Evolutionary conservation across 2,329 filamentous ascomycete genomes (phyloP).

Genomic region (Sporothrix brunneoviolacea): DNA sequence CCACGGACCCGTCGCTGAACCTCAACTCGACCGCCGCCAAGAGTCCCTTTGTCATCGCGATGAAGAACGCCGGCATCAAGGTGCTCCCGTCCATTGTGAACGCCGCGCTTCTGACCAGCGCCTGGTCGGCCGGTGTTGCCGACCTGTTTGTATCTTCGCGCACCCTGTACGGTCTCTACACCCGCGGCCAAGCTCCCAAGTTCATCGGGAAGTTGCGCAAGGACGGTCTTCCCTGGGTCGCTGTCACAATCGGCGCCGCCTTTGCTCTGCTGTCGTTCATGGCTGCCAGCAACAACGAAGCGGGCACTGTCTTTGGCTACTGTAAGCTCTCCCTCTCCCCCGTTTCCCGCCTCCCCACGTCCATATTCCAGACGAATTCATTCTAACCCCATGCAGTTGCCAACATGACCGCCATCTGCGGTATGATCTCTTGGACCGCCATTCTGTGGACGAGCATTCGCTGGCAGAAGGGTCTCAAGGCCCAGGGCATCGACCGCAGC

Average conservation of each 20-base stretch:
- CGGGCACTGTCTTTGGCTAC: too few species aligned
- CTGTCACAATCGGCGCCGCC: too few species aligned
- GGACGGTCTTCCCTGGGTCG: too few species aligned
- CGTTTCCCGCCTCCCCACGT: too few species aligned
- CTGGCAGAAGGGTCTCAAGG: slow-evolving; percentile 30
- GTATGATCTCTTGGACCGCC: slow-evolving; percentile 33
- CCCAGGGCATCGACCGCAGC: slow-evolving; percentile 27
- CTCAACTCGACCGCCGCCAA: slow-evolving; percentile 47
- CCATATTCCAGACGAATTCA: too few species aligned
- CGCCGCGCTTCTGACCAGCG: slow-evolving; percentile 51
- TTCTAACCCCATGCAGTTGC: too few species aligned
- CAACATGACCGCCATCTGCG: slow-evolving; percentile 16
- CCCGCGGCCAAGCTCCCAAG: too few species aligned
- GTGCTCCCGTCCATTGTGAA: slow-evolving; percentile 55
- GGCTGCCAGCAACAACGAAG: too few species aligned
- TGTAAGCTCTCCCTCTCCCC: too few species aligned
- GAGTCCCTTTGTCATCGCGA: slow-evolving; percentile 46
- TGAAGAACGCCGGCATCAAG: slow-evolving; percentile 48
- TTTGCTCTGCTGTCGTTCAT: too few species aligned
- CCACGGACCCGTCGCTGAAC: slow-evolving; percentile 41
- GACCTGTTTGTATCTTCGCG: slow-evolving; percentile 56
- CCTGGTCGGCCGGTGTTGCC: slow-evolving; percentile 56
- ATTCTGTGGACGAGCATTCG: slow-evolving; percentile 31
- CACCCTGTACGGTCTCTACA: slow-evolving; percentile 52
- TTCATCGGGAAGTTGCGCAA: too few species aligned